Conservation (phyloP, 208 protist species). For the Trypanosoma melophagium region DNA sequence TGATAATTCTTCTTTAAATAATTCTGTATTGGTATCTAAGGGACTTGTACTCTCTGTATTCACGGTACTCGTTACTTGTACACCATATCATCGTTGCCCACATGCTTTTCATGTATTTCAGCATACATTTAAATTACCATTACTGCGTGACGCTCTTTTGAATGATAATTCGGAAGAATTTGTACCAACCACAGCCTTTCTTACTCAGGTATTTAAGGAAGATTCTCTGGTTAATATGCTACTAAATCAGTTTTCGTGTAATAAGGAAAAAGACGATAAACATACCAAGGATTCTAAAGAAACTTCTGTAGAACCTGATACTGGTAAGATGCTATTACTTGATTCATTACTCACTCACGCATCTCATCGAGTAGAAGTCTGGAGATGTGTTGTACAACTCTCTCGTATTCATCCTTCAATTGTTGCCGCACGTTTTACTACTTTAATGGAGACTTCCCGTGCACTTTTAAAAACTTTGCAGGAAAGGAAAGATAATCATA, state of each 20-base stretch:
- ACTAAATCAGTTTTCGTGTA: not conserved
- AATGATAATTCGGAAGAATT: slow-evolving; percentile 6
- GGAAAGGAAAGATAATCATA: not conserved
- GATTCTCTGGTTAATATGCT: slow-evolving; percentile 13
- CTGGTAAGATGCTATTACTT: slow-evolving; percentile 27
- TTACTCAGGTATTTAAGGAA: slow-evolving; percentile 17
- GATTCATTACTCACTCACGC: slow-evolving; percentile 56
- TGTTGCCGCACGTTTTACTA: slow-evolving; percentile 50
- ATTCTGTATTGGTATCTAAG: not conserved
- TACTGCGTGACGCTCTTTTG: slow-evolving; percentile 35
- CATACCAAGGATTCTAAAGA: slow-evolving; percentile 8
- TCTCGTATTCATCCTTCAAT: slow-evolving; percentile 62
- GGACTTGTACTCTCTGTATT: slow-evolving; percentile 31
- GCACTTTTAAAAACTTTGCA: slow-evolving; percentile 31
- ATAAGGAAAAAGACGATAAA: not conserved
- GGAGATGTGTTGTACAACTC: slow-evolving; percentile 71
- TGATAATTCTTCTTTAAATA: not conserved
- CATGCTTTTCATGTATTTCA: slow-evolving; percentile 39
- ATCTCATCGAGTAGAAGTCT: slow-evolving; percentile 55
- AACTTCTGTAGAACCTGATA: slow-evolving; percentile 26
- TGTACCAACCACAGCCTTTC: slow-evolving; percentile 15
- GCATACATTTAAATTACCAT: slow-evolving; percentile 42
- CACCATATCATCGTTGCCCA: slow-evolving; percentile 76
- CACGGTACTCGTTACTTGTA: slow-evolving; percentile 42
- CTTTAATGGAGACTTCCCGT: slow-evolving; percentile 42